Evolutionary conservation across 495 filamentous ascomycete genomes (phyloP), one percentile per base, ranked within the genome.

Genomic region (Penicillium canescens): DNA sequence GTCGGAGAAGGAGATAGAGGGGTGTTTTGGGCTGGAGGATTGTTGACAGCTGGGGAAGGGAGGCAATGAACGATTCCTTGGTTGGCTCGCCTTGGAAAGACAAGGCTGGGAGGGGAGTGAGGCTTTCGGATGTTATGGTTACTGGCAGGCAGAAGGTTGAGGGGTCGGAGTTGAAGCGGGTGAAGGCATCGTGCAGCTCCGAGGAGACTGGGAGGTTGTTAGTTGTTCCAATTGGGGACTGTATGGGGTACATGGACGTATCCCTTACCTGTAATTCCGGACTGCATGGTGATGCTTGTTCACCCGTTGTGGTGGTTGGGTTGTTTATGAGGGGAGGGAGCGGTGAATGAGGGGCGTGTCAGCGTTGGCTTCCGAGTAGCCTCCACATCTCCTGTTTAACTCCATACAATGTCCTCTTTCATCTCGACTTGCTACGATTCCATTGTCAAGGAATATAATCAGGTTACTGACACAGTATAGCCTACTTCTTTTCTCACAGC

Each of bases 161-260:
- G 59, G 76, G 55, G 60, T 81, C 78, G 48, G 82, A 74, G 62
- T 89, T 79, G 65, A 97, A 85, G 40, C 72, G 68, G 74, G 82
- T 82, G 82, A 98, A 97, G 57, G 90, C 80, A 67, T 84, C 73
- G 63, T 89, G 86, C 54, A 98, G 91, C 76, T 96, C 91, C 67
- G 83, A 68, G 51, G 94, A 96, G 62, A 90, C 92, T 93, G 67
- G 46, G 23, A 21, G 12, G 8, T 54, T 52, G 24, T 62, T 59
- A 64, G 52, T 33, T 44, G 20, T 42, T 41, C 51, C 41, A 12
- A 52, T 14, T n/a, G 9, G 28, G 41, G 9, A 8, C 31, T 34
- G 46, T 24, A 18, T 16, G 53, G 55, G 50, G 31, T 16, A 40
- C 44, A 44, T 23, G 10, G 23, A 3, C 3, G 18, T 33, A 53